phyloP scores from a whole-genome alignment of 2,329 filamentous ascomycete genomes.

The Penicillium sp. region DNA sequence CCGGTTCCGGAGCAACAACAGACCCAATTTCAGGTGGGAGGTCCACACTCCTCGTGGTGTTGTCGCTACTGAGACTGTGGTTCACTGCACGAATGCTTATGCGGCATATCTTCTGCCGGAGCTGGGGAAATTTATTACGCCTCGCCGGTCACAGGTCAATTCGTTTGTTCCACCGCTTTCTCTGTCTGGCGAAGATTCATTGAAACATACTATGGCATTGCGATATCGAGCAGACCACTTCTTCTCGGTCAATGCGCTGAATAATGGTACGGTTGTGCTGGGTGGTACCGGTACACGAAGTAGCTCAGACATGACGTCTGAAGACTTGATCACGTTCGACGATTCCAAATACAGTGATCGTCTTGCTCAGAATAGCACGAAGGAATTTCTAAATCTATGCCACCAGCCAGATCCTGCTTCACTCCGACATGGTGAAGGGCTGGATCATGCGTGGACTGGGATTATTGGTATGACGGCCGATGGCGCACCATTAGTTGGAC shows the following conservation, averaged over 20 bases:
- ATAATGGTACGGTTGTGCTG: conserved; percentile 2
- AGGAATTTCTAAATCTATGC: background rate
- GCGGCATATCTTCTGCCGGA: conserved; percentile 3
- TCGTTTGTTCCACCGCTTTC: conserved; percentile 2
- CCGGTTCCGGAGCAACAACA: too few relatives aligned
- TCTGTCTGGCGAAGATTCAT: background rate
- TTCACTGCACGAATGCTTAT: conserved; percentile 8
- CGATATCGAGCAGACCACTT: conserved; percentile 3
- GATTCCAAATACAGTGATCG: conserved; percentile 1
- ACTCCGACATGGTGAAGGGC: conserved; percentile 4
- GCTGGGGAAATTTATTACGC: background rate
- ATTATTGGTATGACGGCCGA: conserved; percentile 4
- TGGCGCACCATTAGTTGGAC: conserved; percentile 1
- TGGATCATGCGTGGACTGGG: conserved; percentile 7
- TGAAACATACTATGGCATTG: conserved; percentile 7
- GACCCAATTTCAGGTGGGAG: background rate
- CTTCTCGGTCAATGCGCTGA: conserved; percentile 6
- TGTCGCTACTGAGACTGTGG: background rate
- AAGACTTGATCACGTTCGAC: conserved; percentile 2
- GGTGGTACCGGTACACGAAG: conserved; percentile 5
- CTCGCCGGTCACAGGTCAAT: conserved; percentile 6
- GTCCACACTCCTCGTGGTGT: conserved; percentile 3
- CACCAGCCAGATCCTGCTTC: background rate
- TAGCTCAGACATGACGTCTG: background rate
- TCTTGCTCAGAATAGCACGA: background rate